phyloP scores from a whole-genome alignment of 768 basidiomycete genomes.

The Mycena galericulata region DNA sequence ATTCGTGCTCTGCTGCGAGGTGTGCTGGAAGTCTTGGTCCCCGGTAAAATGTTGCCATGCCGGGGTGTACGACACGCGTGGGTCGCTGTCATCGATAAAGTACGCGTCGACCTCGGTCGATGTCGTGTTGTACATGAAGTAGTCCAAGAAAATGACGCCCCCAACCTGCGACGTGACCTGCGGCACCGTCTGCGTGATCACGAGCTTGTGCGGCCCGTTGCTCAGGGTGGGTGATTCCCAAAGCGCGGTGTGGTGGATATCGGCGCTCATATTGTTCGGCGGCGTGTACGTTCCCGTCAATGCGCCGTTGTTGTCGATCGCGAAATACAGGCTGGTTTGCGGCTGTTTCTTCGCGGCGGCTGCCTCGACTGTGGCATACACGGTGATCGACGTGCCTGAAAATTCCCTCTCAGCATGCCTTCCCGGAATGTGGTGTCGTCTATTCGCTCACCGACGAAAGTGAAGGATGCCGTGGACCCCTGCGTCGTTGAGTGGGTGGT shows the following conservation, averaged over 20 bases:
- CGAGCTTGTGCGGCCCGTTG: slow-evolving; percentile 3
- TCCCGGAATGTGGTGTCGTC: too few relatives aligned
- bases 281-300: neutral
- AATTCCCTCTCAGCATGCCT: too few relatives aligned
- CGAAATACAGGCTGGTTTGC: neutral
- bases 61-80: neutral
- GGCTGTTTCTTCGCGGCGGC: neutral
- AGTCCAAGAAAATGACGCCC: neutral
- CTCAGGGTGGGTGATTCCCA: slow-evolving; percentile 4
- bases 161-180: neutral
- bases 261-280: neutral
- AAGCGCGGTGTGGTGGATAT: slow-evolving; percentile 6
- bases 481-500: neutral
- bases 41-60: neutral
- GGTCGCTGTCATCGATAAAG: slow-evolving; percentile 10
- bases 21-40: neutral
- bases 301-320: neutral
- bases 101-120: neutral
- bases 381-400: too few relatives aligned
- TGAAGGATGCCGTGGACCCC: neutral
- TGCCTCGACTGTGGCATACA: neutral
- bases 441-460: neutral
- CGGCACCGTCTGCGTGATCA: neutral
- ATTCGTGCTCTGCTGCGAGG: neutral
- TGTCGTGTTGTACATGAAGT: neutral